These are phyloP conservation scores for Extremus antarcticus DNA, from an alignment of 495 filamentous ascomycete genomes.

Conservation along the genomic window DNA sequence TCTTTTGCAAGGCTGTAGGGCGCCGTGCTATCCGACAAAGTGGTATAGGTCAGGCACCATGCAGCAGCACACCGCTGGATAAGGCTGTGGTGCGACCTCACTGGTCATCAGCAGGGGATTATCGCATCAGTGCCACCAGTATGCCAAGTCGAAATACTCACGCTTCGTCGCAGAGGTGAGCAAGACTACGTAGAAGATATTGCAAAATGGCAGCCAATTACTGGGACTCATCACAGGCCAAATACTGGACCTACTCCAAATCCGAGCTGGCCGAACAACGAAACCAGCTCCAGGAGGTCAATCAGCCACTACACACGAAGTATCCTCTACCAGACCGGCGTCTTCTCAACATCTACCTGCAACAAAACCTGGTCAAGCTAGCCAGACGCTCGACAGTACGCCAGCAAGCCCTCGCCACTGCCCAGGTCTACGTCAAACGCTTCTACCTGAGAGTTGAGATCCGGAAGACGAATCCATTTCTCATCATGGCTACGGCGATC, in stretches of 20 bases:
- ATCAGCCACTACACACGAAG: conserved; percentile 52
- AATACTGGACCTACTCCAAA: conserved; percentile 81
- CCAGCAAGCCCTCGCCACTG: conserved; percentile 89
- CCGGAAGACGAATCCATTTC: conserved; percentile 84
- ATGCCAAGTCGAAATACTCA: neutral
- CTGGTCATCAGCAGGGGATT: no score
- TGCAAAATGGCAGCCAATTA: conserved; percentile 81
- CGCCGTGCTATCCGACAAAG: neutral
- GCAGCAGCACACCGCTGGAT: no score
- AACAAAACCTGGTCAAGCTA: conserved; percentile 71
- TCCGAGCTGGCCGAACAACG: conserved; percentile 64
- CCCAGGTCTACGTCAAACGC: conserved; percentile 85
- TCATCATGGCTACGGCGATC: conserved; percentile 78
- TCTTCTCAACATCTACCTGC: conserved; percentile 83
- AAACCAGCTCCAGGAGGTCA: conserved; percentile 58
- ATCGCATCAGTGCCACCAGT: no score
- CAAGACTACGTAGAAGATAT: neutral
- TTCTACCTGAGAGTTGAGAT: conserved; percentile 91
- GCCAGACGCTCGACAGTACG: conserved; percentile 65
- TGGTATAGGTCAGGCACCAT: neutral
- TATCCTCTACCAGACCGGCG: conserved; percentile 73
- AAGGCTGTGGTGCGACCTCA: no score
- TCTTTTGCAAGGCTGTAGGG: no score
- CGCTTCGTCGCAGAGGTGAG: no score
- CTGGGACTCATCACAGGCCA: conserved; percentile 87